Base-by-base conservation (phyloP, 805 yeast genomes). In the Hanseniaspora mollemarum region DNA sequence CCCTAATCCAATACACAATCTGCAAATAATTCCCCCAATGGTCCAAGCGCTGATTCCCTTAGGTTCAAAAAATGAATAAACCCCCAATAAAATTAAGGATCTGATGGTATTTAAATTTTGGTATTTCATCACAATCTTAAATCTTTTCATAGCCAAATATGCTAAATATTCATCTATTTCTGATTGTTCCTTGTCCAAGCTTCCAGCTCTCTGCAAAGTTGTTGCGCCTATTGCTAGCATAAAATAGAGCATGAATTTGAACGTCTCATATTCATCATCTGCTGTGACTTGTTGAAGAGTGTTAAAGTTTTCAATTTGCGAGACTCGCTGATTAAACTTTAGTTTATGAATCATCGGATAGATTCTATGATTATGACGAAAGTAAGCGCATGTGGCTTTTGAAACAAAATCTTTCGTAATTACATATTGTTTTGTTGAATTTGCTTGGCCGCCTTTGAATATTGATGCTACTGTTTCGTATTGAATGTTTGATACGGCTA, bases 211-310 rank as follows among this genome's bases (percentile, higher is more conserved):
- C 40, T 70, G 71, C 45, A 76, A 59, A 2, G 77, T 70, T 9
- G 77, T 71, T 50, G 77, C 74, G 1, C 81, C 80, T 38, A 75
- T 72, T 4, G 78, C 76, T 62, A 75, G 66, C 2, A 75, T 69
- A 75, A 77, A 71, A 58, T 69, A 71, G 10, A 76, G 55, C 60
- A 76, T 75, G 54, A 74, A 76, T 22, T 66, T 60, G 19, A 63
- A 64, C n/a, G 41, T 45, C 12, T 40, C 46, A 2, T 55, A 43
- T 15, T 56, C 58, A 49, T 60, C 62, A 31, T 68, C 64, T 21
- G 58, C 43, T 1, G 52, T 43, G 25, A 62, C 59, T 28, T 62
- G 54, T 9, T 52, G 55, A 10, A 53, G 38, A 1, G 49, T 29
- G 5, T 55, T 56, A 32, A 68, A 62, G 32, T 60, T 60, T 7